These are phyloP conservation scores for Camillea tinctor DNA, from an alignment of 2,329 filamentous ascomycete genomes.

Conservation along the genomic window DNA sequence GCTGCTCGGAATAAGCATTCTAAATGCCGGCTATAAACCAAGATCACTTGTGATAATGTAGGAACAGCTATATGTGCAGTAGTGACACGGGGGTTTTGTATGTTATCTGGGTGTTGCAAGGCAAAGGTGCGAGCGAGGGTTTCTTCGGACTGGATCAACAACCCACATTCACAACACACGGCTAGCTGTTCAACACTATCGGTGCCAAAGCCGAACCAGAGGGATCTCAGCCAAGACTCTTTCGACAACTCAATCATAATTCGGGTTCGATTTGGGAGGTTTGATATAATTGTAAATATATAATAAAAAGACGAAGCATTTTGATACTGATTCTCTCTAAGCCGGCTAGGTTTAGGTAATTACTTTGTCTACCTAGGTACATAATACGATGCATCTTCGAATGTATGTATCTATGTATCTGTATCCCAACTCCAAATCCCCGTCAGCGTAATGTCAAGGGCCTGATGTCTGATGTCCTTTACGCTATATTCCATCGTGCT, in stretches of 20 bases:
- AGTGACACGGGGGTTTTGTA: no score
- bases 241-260: background rate
- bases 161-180: background rate
- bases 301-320: no score
- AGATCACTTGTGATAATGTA: background rate
- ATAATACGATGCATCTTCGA: no score
- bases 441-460: background rate
- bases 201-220: background rate
- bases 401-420: no score
- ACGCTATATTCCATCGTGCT: background rate
- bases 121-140: constrained; percentile 1
- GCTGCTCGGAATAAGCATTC: background rate
- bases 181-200: background rate
- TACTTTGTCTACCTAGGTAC: no score
- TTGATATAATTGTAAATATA: no score
- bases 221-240: background rate
- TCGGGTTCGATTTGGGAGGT: background rate
- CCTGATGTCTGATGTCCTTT: no score
- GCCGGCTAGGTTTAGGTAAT: no score
- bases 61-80: background rate
- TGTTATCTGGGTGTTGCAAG: background rate
- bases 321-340: no score
- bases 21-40: background rate
- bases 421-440: background rate
- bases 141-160: background rate